Evolutionary conservation across 176 grass and related monocot species (phyloP), one percentile per base, ranked within the genome.

Genomic region (Aegilops bicornis): DNA sequence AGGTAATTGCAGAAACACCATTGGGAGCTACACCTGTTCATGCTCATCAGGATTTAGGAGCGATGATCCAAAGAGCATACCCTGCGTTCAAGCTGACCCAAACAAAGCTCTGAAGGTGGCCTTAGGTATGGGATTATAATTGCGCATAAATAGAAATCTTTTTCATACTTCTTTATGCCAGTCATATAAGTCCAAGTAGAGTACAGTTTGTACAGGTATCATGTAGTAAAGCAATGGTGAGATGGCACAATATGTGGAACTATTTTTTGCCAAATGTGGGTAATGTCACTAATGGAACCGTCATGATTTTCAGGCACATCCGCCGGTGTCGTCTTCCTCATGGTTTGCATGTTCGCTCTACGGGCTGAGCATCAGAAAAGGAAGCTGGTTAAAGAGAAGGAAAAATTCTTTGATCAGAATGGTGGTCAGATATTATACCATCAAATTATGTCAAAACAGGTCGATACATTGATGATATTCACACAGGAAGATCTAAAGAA

Each of bases 391-490:
- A 71, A 72, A 42, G 36, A 72, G 36, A 72, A 72, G 36, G 36
- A 72, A 13, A 72, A 36, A 72, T 72, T 72, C 22, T 72, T 72
- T n/a, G 69, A 72, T 72, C 69, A 72, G 69, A 72, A 72, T 69
- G 66, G 66, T 69, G 66, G 66, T 36, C 66, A 69, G 66, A 35
- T 69, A 69, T 20, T 69, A 10, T 72, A 72, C 20, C 35, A 72
- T 72, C 69, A 72, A 42, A 72, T 72, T 42, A 72, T 72, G 36
- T 72, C 69, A 42, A 72, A 72, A 42, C 69, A 72, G 39, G 69
- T 72, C 0, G 69, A 72, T 24, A 42, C 69, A 14, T 42, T 72
- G 69, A 72, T 4, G 36, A 42, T 72, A 72, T 72, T 3, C 36
- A 72, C 69, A 0, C 69, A 42, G 2, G 69, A 72, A 72, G 35